Evolutionary conservation across 352 stramenopile genomes (phyloP).

Genomic region (Chloridella minuta): DNA sequence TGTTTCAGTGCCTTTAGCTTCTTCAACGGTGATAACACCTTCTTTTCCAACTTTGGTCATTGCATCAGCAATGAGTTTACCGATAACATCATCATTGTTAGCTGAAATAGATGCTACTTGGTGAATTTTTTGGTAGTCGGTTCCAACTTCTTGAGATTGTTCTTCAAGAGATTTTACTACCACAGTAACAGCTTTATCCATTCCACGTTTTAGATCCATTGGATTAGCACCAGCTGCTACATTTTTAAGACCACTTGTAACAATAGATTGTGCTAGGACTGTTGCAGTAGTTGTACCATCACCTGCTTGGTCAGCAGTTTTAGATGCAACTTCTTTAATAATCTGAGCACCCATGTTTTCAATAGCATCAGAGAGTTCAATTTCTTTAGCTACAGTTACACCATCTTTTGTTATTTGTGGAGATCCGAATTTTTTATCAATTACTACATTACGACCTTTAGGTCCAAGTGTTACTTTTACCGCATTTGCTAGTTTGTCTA

Average conservation of each 20-base stretch:
- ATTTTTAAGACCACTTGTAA: constrained; percentile 37
- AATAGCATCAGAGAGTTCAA: constrained; percentile 32
- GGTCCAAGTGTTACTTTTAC: constrained; percentile 42
- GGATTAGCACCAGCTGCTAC: constrained; percentile 40
- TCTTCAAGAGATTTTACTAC: no score
- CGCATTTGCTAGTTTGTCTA: constrained; percentile 25
- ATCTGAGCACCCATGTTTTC: constrained; percentile 35
- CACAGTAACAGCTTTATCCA: constrained; percentile 29
- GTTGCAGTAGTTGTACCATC: constrained; percentile 49
- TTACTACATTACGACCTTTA: constrained; percentile 43
- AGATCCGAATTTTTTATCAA: constrained; percentile 38
- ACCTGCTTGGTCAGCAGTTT: constrained; percentile 36
- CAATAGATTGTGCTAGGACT: constrained; percentile 41
- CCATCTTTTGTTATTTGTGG: constrained; percentile 50
- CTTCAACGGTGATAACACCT: constrained; percentile 40
- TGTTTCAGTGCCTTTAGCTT: constrained; percentile 38
- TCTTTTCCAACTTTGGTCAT: constrained; percentile 39
- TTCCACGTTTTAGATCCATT: constrained; percentile 33
- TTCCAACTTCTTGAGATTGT: no score
- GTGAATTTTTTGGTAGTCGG: no score
- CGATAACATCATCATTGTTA: no score
- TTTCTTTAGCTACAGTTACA: constrained; percentile 45
- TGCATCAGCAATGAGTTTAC: constrained; percentile 35
- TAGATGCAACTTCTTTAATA: constrained; percentile 30
- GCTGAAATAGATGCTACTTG: no score